Evolutionary conservation across 2,329 filamentous ascomycete genomes (phyloP), one percentile per base, ranked within the genome.

Genomic region (Penicillium sp.): DNA sequence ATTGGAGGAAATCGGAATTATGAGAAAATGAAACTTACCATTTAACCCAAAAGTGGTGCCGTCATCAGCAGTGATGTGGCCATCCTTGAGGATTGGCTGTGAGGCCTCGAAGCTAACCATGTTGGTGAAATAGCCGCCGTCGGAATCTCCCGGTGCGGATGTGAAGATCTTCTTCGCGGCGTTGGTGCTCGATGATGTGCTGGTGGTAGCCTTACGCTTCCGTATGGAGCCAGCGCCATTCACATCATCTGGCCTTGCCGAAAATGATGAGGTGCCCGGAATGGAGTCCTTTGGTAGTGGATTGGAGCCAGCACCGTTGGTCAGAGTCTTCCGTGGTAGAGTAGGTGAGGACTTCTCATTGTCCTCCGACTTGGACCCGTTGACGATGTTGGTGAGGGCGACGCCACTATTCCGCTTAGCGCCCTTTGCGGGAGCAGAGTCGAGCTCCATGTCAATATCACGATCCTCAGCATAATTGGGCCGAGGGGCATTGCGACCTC

Each of bases 401-500:
- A 65, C 60, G 34, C 66, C 63, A 24, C 63, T 64, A 37, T 54
- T 67, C 44, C 69, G 64, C 58, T 76, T 74, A 44, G 69, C 60
- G 18, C 63, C 51, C 55, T 72, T 75, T 21, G 68, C 58, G 31
- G 70, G 67, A 56, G 66, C 62, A 18, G 66, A 59, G 67, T 97
- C 93, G 72, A 92, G 91, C 71, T 97, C 94, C 75, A 90, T 86
- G 67, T 97, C 93, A 64, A 92, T 81, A 74, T 97, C 93, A 76
- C 85, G 90, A 75, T 93, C 90, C 77, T 99, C 94, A 47, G 94
- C 93, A 75, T 99, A 99, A 76, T 99, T 99, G 62, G 89, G 87
- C 64, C 94, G 89, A 65, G 89, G 83, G 63, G 89, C 89, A 54
- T 85, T 87, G 68, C 92, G 88, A 75, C 96, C 96, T 72, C 94